A percentile compares a stretch with the other conserved stretches of the same genome.
Evolutionary conservation across 495 filamentous ascomycete species (phyloP).

Genomic region (Tuber magnatum): DNA sequence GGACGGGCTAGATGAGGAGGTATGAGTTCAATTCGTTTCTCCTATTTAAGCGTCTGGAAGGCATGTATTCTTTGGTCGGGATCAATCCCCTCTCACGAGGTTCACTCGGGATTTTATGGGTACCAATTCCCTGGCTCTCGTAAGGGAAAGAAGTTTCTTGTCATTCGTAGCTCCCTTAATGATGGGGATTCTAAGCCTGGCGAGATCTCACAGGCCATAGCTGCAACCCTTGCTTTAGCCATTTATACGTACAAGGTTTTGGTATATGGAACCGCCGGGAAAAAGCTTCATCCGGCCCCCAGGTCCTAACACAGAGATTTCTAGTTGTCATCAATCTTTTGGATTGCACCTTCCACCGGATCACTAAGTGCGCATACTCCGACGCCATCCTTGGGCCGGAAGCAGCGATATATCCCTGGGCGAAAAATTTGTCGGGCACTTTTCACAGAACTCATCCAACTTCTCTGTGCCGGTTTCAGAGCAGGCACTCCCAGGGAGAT

Average conservation of each 20-base stretch:
- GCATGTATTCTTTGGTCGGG: slow-evolving; percentile 3
- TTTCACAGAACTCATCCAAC: slow-evolving; percentile 16
- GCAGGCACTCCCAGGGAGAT: not conserved
- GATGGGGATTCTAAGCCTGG: slow-evolving; percentile 30
- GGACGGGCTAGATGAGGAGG: slow-evolving; percentile 10
- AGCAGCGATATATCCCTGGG: slow-evolving; percentile 8
- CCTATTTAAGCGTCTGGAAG: not conserved
- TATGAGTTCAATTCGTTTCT: slow-evolving; percentile 3
- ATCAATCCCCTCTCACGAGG: slow-evolving; percentile 29
- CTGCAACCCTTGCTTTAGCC: slow-evolving; percentile 11
- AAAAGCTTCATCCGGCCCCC: slow-evolving; percentile 19
- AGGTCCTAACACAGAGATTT: not conserved
- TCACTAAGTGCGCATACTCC: slow-evolving; percentile 20
- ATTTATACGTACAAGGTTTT: slow-evolving; percentile 23
- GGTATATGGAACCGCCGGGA: slow-evolving; percentile 21
- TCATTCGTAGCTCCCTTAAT: slow-evolving; percentile 27
- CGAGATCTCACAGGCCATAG: slow-evolving; percentile 17
- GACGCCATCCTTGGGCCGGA: slow-evolving; percentile 14
- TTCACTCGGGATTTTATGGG: slow-evolving; percentile 16
- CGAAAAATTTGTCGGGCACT: not conserved
- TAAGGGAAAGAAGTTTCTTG: slow-evolving; percentile 16
- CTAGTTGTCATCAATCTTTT: slow-evolving; percentile 13
- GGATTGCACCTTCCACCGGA: slow-evolving; percentile 26
- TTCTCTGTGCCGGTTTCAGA: slow-evolving; percentile 13
- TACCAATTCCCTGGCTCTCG: slow-evolving; percentile 21